Conservation (phyloP, 2,329 filamentous ascomycete genomes). For the Ceratocystis alfenasii region DNA sequence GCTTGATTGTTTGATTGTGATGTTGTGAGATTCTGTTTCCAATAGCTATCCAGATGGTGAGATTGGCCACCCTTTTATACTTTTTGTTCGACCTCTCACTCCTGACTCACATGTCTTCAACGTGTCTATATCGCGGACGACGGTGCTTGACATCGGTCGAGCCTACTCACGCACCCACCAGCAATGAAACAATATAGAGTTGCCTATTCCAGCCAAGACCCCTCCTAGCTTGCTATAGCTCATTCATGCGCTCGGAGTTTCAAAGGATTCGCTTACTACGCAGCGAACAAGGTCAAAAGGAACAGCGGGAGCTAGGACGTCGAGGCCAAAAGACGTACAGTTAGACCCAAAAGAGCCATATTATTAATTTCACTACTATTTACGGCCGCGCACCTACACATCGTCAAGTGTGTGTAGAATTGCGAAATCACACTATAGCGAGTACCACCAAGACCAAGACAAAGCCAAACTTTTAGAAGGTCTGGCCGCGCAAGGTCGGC, state of each 20-base stretch:
- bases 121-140: not conserved
- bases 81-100: not conserved
- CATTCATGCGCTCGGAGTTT: not conserved
- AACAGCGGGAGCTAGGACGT: not conserved
- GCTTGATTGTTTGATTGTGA: not conserved
- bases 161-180: not conserved
- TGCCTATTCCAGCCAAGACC: not conserved
- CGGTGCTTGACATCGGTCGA: not conserved
- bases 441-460: not conserved
- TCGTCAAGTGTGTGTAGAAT: not conserved
- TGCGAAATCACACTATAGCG: not conserved
- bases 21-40: not conserved
- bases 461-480: no score
- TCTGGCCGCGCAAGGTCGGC: no score
- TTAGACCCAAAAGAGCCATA: not conserved
- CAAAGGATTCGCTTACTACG: conserved; percentile 6
- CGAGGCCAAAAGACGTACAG: not conserved
- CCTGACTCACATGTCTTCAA: not conserved
- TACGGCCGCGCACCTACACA: not conserved
- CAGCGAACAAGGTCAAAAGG: not conserved
- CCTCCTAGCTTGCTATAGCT: not conserved
- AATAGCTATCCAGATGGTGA: not conserved
- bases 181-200: conserved; percentile 2
- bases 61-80: not conserved
- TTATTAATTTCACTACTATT: not conserved